These are phyloP conservation scores for Tremellales sp. DNA, from an alignment of 1,284 basidiomycete genomes.

Conservation along the genomic window DNA sequence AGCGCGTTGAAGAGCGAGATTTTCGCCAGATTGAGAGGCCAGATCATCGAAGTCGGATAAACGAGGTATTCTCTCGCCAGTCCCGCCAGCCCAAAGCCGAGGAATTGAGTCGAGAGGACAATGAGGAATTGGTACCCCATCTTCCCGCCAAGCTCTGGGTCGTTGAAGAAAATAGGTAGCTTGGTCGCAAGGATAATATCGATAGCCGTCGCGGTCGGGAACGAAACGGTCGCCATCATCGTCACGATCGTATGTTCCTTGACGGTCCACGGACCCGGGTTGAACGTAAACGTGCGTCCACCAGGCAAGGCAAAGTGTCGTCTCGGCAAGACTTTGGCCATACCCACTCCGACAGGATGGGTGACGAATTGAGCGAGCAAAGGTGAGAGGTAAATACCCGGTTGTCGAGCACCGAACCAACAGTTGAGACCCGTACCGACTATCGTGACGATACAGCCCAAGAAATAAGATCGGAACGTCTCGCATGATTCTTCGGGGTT, in stretches of 20 bases:
- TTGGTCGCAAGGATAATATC: conserved; percentile 67
- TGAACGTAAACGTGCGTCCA: conserved; percentile 68
- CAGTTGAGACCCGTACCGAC: conserved; percentile 10
- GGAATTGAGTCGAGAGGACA: conserved; percentile 80
- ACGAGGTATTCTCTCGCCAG: conserved; percentile 52
- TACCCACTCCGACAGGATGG: conserved; percentile 83
- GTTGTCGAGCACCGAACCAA: conserved; percentile 14
- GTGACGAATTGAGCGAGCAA: conserved; percentile 55
- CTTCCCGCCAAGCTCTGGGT: conserved; percentile 53
- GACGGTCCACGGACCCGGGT: conserved; percentile 92
- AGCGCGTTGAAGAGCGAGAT: conserved; percentile 92
- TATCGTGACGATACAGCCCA: conserved; percentile 9
- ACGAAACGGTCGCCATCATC: conserved; percentile 87
- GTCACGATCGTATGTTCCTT: conserved; percentile 84
- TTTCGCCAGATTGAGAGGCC: conserved; percentile 89
- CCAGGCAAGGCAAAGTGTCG: conserved; percentile 66
- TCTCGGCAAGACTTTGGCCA: conserved; percentile 77
- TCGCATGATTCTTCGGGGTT: conserved; percentile 7
- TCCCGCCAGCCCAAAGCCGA: conserved; percentile 90
- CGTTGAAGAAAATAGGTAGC: conserved; percentile 57
- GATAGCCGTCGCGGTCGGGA: conserved; percentile 63
- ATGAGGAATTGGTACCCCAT: conserved; percentile 71
- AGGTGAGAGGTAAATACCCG: conserved; percentile 12
- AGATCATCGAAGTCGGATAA: conserved; percentile 95
- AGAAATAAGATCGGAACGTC: conserved; percentile 10